Evolutionary conservation across 2,329 filamentous ascomycete species (phyloP).

Genomic region (Ceratocystis lukuohia): DNA sequence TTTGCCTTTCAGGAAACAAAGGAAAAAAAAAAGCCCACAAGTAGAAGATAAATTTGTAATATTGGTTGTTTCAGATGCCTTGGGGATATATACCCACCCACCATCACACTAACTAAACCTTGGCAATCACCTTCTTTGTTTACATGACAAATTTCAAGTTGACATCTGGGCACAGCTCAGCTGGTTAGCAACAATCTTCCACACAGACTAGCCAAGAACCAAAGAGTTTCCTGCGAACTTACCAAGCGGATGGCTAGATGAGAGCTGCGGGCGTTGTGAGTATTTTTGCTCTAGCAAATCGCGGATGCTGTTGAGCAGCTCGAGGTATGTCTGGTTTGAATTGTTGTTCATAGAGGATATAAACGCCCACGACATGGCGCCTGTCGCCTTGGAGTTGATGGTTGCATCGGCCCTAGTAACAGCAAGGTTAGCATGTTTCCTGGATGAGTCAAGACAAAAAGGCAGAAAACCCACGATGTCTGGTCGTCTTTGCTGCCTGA

Average conservation of each 20-base stretch:
- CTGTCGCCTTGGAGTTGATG: conserved; percentile 78
- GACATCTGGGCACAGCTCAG: conserved; percentile 8
- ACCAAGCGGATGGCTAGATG: conserved; percentile 92
- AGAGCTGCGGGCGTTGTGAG: conserved; percentile 87
- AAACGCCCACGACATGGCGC: conserved; percentile 97
- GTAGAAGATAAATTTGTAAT: background rate
- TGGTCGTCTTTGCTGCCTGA: conserved; percentile 92
- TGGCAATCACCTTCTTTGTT: background rate
- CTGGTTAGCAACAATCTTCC: background rate
- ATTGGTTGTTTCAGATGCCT: background rate
- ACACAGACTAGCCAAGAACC: background rate
- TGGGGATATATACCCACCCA: no score
- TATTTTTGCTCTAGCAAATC: conserved; percentile 81
- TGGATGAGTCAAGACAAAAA: background rate
- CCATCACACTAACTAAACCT: no score
- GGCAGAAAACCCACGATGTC: conserved; percentile 47
- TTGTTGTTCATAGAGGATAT: conserved; percentile 84
- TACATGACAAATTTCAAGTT: conserved; percentile 20
- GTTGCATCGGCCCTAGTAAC: conserved; percentile 65
- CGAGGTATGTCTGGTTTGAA: conserved; percentile 88
- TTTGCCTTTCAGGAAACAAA: background rate
- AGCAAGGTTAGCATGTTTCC: background rate
- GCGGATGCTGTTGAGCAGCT: conserved; percentile 88
- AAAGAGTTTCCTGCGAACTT: conserved; percentile 27
- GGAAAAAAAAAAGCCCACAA: no score